These are phyloP conservation scores for Hypoxylon sp. DNA, from an alignment of 2,329 filamentous ascomycete species.

Conservation along the genomic window DNA sequence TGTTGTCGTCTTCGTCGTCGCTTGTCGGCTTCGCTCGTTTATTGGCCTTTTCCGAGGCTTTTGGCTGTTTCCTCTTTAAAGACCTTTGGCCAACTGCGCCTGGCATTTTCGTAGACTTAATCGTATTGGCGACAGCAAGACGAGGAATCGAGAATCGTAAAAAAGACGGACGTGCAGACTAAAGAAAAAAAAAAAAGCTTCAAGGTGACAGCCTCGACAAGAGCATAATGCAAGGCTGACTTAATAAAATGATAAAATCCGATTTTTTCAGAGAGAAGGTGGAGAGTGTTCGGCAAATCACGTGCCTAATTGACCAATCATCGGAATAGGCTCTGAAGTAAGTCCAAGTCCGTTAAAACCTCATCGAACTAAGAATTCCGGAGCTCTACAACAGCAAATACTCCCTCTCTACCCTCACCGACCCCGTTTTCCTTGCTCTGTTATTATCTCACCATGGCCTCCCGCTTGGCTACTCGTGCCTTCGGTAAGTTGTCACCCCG, in stretches of 20 bases:
- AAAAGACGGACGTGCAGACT: not conserved
- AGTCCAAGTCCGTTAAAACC: conserved; percentile 48
- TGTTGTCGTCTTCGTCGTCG: conserved; percentile 56
- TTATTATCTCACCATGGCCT: conserved; percentile 86
- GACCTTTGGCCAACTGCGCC: conserved; percentile 41
- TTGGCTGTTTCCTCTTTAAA: conserved; percentile 62
- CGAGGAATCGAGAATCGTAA: not conserved
- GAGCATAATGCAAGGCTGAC: conserved; percentile 38
- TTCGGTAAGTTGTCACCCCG: conserved; percentile 72
- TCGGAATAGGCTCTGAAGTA: conserved; percentile 27
- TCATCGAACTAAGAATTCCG: conserved; percentile 41
- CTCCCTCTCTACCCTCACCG: conserved; percentile 48
- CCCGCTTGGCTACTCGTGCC: conserved; percentile 94
- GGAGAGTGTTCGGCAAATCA: conserved; percentile 37
- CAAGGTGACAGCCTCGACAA: conserved; percentile 38
- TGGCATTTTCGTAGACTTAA: conserved; percentile 42
- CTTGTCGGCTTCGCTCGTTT: conserved; percentile 61
- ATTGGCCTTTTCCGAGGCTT: conserved; percentile 53
- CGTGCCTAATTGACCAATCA: conserved; percentile 40
- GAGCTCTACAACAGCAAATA: conserved; percentile 48
- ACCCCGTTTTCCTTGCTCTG: conserved; percentile 60
- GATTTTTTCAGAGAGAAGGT: conserved; percentile 10
- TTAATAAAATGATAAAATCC: not conserved
- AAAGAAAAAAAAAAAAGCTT: conserved; percentile 32
- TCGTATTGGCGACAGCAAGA: not conserved